Percentiles rank a stretch among this genome's conserved stretches.
These are phyloP conservation scores for Candida mattraensis DNA, from an alignment of 805 yeast genomes.

Conservation along the genomic window DNA sequence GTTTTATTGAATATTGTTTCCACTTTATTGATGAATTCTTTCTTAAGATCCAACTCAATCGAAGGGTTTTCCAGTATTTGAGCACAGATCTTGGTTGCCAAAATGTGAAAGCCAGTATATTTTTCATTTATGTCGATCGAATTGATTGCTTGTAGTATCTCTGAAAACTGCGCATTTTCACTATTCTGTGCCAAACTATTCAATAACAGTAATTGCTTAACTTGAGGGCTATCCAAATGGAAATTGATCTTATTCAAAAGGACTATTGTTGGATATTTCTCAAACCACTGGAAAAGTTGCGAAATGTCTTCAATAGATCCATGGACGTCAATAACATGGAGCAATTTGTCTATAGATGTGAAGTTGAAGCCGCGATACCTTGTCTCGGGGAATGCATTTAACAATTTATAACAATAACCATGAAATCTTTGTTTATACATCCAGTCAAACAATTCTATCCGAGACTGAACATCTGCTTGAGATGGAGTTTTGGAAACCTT, in stretches of 20 bases:
- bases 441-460: constrained; percentile 23
- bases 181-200: constrained; percentile 1
- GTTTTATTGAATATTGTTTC: neutral
- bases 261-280: constrained; percentile 2
- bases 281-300: constrained; percentile 16
- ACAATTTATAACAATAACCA: constrained; percentile 15
- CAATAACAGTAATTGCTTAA: too few relatives aligned
- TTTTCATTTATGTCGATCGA: neutral
- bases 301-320: constrained; percentile 22
- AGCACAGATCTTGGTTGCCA: constrained; percentile 8
- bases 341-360: constrained; percentile 9
- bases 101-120: neutral
- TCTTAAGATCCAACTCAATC: neutral
- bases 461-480: constrained; percentile 10
- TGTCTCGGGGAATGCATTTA: constrained; percentile 5
- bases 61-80: constrained; percentile 3
- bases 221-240: too few relatives aligned
- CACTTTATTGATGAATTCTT: constrained; percentile 3
- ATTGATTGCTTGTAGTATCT: constrained; percentile 1
- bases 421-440: constrained; percentile 20
- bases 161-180: constrained; percentile 1
- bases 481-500: neutral
- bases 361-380: constrained; percentile 18
- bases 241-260: constrained; percentile 5
- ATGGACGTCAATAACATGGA: constrained; percentile 23